Conservation (phyloP, 495 filamentous ascomycete genomes). For the Extremus antarcticus region DNA sequence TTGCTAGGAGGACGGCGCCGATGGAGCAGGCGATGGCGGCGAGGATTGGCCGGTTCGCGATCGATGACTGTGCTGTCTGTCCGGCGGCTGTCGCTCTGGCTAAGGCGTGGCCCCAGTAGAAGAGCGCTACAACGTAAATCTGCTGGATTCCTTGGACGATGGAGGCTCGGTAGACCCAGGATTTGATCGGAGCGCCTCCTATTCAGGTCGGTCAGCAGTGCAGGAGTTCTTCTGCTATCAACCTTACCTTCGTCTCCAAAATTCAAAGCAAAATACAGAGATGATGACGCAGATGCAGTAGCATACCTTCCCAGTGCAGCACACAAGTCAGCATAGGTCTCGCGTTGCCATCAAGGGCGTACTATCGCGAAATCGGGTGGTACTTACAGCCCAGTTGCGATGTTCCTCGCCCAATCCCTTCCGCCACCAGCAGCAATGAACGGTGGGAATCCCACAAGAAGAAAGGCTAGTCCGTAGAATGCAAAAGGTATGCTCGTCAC, state of each 20-base stretch:
- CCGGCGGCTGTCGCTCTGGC: slow-evolving; percentile 12
- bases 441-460: slow-evolving; percentile 54
- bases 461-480: slow-evolving; percentile 51
- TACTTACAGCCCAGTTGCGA: slow-evolving; percentile 53
- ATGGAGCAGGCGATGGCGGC: slow-evolving; percentile 38
- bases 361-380: no score
- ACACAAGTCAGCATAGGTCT: no score
- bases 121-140: slow-evolving; percentile 51
- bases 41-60: slow-evolving; percentile 31
- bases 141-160: slow-evolving; percentile 52
- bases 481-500: slow-evolving; percentile 49
- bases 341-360: no score
- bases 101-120: slow-evolving; percentile 47
- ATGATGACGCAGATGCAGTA: slow-evolving; percentile 46
- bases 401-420: slow-evolving; percentile 43
- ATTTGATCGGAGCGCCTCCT: slow-evolving; percentile 46
- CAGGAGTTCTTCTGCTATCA: no score
- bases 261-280: slow-evolving; percentile 55
- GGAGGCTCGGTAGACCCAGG: slow-evolving; percentile 56
- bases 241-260: slow-evolving; percentile 57
- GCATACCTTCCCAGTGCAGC: no score
- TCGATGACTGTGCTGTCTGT: no score
- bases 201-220: no score
- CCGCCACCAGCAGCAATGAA: slow-evolving; percentile 23
- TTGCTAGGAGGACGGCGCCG: slow-evolving; percentile 40